These are phyloP conservation scores for Aureobasidium musti DNA, from an alignment of 2,329 filamentous ascomycete species.

Conservation along the genomic window DNA sequence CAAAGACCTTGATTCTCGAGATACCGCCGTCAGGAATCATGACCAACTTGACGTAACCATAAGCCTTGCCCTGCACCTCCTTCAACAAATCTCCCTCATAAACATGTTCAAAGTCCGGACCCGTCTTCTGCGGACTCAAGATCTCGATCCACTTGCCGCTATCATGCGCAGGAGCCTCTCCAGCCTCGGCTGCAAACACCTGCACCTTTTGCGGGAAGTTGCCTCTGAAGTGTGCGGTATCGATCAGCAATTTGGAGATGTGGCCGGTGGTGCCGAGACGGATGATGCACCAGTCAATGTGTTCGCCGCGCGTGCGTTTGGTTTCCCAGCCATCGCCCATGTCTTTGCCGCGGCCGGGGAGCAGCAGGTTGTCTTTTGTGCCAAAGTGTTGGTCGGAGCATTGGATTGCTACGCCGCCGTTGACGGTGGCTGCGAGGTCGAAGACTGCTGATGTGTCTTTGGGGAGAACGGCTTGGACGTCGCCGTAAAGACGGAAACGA, in stretches of 20 bases:
- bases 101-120: conserved; percentile 71
- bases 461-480: conserved; percentile 75
- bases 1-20: conserved; percentile 79
- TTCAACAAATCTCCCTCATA: conserved; percentile 52
- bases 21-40: conserved; percentile 94
- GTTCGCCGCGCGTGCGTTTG: conserved; percentile 69
- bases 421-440: conserved; percentile 75
- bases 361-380: conserved; percentile 75
- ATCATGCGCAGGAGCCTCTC: conserved; percentile 55
- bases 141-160: conserved; percentile 66
- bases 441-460: conserved; percentile 65
- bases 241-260: conserved; percentile 68
- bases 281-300: conserved; percentile 81
- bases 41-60: conserved; percentile 84
- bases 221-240: conserved; percentile 80
- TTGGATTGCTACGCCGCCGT: conserved; percentile 72
- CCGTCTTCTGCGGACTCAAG: conserved; percentile 66
- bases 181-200: conserved; percentile 60
- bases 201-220: conserved; percentile 80
- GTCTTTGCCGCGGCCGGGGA: conserved; percentile 75
- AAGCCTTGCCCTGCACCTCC: conserved; percentile 58
- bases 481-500: conserved; percentile 74
- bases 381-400: conserved; percentile 86
- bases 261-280: conserved; percentile 67
- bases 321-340: conserved; percentile 93